phyloP scores from a whole-genome alignment of 2,329 filamentous ascomycete genomes.

The Anisogramma anomala region DNA sequence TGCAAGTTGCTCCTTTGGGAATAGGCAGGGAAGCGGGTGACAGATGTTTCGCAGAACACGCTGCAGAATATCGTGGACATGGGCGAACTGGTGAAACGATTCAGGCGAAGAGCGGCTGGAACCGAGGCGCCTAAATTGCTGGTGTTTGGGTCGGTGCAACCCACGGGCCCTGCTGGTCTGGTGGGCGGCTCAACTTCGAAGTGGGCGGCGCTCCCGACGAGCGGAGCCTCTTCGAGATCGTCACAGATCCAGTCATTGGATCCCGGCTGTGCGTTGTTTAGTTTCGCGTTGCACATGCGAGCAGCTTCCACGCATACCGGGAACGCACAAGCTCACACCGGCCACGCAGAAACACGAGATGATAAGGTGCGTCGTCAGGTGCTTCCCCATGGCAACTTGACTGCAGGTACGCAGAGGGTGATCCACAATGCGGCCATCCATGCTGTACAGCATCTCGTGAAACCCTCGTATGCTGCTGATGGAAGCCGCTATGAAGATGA shows the following conservation, averaged over 20 bases:
- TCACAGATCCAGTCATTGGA: constrained; percentile 2
- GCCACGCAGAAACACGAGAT: constrained; percentile 4
- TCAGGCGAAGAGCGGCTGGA: background rate
- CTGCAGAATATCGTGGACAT: too few species aligned
- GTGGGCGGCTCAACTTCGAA: too few species aligned
- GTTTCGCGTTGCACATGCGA: constrained; percentile 4
- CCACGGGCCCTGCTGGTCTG: too few species aligned
- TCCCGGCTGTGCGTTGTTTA: constrained; percentile 1
- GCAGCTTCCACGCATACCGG: background rate
- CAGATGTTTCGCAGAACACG: too few species aligned
- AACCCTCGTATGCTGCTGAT: constrained; percentile 2
- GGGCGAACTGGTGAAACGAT: background rate
- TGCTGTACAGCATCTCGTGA: constrained; percentile 3
- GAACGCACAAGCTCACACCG: background rate
- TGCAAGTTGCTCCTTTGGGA: too few species aligned
- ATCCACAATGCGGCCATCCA: background rate
- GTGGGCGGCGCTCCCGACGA: background rate
- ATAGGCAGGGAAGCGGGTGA: too few species aligned
- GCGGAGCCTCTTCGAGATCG: background rate
- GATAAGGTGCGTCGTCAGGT: constrained; percentile 1
- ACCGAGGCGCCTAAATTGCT: background rate
- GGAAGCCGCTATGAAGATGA: background rate
- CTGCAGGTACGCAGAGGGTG: background rate
- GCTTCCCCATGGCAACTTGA: background rate
- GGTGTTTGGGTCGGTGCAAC: background rate